Base-by-base conservation (phyloP, 352 stramenopile genomes). In the Thalassiosira sp. region DNA sequence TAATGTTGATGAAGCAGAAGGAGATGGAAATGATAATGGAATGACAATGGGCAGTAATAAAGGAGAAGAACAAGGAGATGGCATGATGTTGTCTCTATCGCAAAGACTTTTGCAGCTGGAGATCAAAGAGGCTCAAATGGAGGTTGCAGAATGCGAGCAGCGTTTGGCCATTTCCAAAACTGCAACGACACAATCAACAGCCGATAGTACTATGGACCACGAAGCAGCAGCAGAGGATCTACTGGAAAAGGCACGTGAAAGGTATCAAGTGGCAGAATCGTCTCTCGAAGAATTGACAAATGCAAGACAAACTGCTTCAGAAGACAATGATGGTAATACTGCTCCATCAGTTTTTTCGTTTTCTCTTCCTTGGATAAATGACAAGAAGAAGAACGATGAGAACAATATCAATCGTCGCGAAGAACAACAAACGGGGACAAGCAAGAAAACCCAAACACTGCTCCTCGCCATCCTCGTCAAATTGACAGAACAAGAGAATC, bases 81-180 rank as follows among this genome's bases (percentile, higher is more conserved):
- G 18, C 0, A 63, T 24, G 43, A 53, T 72, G 52, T 76, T 72
- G 52, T 76, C 48, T 13, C 65, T 90, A 18, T 80, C 79, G 1
- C 24, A 57, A 37, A 72, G 87, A 5, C 61, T 92, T 6, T 53
- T 89, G 27, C 71, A 90, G 53, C 40, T 92, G 15, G 80, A 89
- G 66, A 79, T 89, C 8, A 70, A 72, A 60, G 87, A 92, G 60
- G 37, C 79, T 15, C 40, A 63, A 69, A 86, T 87, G 82, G 78
- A 88, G 25, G 56, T 91, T 16, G 87, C 87, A 1, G 84, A 88
- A 66, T 63, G 73, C n/a, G 84, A 92, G 42, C 81, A 86, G 27
- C 46, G 82, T 31, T 49, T 88, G 11, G 80, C 84, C 3, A 77
- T 90, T 65, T 45, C 54, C n/a, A 54, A 54, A 33, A 54, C 46